These are phyloP conservation scores for Quercus parvula DNA, from an alignment of 306 rosid species.

Conservation along the genomic window DNA sequence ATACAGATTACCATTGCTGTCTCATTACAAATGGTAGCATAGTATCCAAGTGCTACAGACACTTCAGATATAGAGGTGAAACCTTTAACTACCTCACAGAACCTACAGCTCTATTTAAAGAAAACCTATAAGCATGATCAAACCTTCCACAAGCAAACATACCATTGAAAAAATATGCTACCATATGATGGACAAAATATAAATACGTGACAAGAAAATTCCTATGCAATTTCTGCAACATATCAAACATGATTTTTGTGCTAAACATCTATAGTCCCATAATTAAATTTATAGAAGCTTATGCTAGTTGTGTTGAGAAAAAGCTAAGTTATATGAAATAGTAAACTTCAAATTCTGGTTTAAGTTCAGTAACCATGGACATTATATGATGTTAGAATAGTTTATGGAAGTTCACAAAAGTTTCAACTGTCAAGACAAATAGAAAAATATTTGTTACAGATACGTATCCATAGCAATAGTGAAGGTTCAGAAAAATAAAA, in stretches of 20 bases:
- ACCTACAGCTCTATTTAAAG: not conserved
- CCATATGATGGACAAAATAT: not conserved
- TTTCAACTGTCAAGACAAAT: not conserved
- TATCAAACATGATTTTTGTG: not conserved
- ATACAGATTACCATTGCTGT: not conserved
- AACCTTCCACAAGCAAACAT: not conserved
- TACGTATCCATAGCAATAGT: slow-evolving; percentile 8
- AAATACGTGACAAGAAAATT: not conserved
- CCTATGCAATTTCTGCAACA: not conserved
- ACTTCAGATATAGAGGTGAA: not conserved
- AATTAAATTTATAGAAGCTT: not conserved
- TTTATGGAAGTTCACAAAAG: not conserved
- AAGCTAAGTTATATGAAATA: no score
- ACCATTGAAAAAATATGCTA: not conserved
- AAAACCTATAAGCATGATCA: not conserved
- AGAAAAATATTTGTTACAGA: not conserved
- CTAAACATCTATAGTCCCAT: not conserved
- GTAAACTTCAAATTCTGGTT: not conserved
- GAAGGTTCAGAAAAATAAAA: not conserved
- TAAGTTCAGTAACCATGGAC: not conserved
- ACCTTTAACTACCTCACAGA: not conserved
- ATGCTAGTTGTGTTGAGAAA: not conserved
- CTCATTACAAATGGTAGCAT: not conserved
- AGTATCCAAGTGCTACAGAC: not conserved
- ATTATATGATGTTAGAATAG: not conserved